Base-by-base conservation (phyloP, 1,139 yeast species). In the Sugiyamaella castrensis region DNA sequence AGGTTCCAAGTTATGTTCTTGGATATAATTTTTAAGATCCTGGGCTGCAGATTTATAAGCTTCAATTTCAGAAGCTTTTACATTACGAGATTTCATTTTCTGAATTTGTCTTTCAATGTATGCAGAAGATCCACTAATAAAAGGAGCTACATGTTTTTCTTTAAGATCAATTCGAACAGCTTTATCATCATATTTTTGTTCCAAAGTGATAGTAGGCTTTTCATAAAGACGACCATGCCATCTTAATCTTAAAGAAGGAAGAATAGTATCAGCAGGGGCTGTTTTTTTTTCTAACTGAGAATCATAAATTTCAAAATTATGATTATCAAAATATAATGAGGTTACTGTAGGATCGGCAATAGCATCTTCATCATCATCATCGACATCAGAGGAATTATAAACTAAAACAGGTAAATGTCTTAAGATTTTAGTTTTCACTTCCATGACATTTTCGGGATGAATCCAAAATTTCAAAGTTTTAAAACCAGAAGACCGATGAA, bases 391-490 rank as follows among this genome's bases (percentile, higher is more conserved):
- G 27, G 63, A 70, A 51, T 73, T 72, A 53, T 88, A 92, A 43
- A 92, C 86, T 55, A 92, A 76, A 4, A 91, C 95, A 0, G 98
- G 98, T 59, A 92, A 78, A 62, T 89, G 96, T 67, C 98, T 84
- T 64, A 92, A 77, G 57, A 92, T 87, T 56, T 89, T 82, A 24
- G 98, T 88, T 71, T 92, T 92, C 51, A 89, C 96, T 70, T 92
- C 98, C 96, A 91, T 91, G 65, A 91, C 74, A 66, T 92, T 89
- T 62, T 92, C 98, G 12, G 92, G 92, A 65, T 92, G 98, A 44
- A 92, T 77, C 98, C 98, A 92, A 69, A 91, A 91, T 70, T 88
- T 88, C 70, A 84, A 83, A 26, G 88, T 82, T 61, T 86, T 87
- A 67, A 74, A 86, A 43, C 82, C 83, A 35, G 78, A 75, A 50